phyloP scores from a whole-genome alignment of 2,329 filamentous ascomycete species.

The Microdochium trichocladiopsis region DNA sequence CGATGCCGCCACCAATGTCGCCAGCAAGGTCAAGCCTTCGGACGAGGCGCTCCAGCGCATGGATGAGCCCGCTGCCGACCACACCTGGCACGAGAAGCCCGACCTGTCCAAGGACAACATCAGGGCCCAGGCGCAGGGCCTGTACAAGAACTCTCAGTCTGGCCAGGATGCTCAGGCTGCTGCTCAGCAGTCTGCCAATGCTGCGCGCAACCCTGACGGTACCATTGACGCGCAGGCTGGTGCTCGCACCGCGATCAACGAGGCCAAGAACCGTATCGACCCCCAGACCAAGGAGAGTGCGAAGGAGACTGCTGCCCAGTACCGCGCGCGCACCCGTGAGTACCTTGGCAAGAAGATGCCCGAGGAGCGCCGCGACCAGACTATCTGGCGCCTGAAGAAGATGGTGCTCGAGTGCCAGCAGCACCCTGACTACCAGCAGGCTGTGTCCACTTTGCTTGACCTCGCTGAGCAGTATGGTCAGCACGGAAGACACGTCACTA shows the following conservation, averaged over 20 bases:
- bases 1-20: conserved; percentile 77
- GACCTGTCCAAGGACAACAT: conserved; percentile 64
- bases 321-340: conserved; percentile 44
- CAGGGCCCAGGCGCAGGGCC: conserved; percentile 59
- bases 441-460: conserved; percentile 79
- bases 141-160: conserved; percentile 35
- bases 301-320: conserved; percentile 31
- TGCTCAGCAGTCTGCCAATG: conserved; percentile 39
- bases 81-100: conserved; percentile 88
- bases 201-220: conserved; percentile 23
- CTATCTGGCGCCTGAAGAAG: conserved; percentile 89
- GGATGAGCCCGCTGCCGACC: conserved; percentile 79
- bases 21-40: conserved; percentile 66
- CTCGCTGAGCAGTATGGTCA: conserved; percentile 80
- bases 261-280: conserved; percentile 43
- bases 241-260: conserved; percentile 41
- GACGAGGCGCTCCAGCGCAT: conserved; percentile 72
- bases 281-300: conserved; percentile 37
- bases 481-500: conserved; percentile 60
- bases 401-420: conserved; percentile 96
- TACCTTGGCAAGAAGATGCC: conserved; percentile 87
- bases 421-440: conserved; percentile 86
- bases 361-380: conserved; percentile 85
- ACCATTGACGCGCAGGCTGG: conserved; percentile 14
- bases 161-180: conserved; percentile 53